Evolutionary conservation across 1,139 yeast species (phyloP), one percentile per base, ranked within the genome.

Genomic region (Hemisphaericaspora xylanilytica): DNA sequence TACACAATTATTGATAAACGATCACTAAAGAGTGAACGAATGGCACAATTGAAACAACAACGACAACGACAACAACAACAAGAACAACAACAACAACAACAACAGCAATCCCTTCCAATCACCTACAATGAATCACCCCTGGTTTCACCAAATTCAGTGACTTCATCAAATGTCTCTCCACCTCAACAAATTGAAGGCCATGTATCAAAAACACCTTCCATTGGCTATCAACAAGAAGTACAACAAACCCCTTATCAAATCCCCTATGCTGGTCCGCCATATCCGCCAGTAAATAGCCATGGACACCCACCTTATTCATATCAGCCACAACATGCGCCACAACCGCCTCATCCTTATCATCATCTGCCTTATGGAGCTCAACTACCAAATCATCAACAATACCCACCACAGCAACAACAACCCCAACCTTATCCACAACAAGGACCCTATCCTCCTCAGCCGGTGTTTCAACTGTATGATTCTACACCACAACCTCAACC

Each of bases 1-100:
- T 61, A 56, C 37, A 56, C 58, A 32, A 55, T 52, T 7, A 48
- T 61, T 14, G 67, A 61, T 37, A 49, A 57, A 32, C 39, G 67
- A 33, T 58, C 63, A 5, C 50, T 61, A 35, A 60, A 60, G 38
- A 58, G 58, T 9, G 61, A 59, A 43, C 41, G 62, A 27, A 42
- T 57, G 47, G 56, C 59, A 1, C 35, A 39, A 21, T 22, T 40
- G 32, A 50, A 42, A 29, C 45, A 31, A 36, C 30, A 29, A 18
- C 21, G 30, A 28, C 26, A 36, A 13, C 36, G 14, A 20, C 31
- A 35, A 7, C 17, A 21, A 2, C 24, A 28, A 18, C 43, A 28
- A 30, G 28, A 20, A n/a, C 32, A 22, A 22, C 4, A 42, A 29
- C 45, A 31, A 36, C 30, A 29, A 18, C 21, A 32, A 28, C 26